Conservation (phyloP, 495 filamentous ascomycete genomes). For the Penicillium canescens region DNA sequence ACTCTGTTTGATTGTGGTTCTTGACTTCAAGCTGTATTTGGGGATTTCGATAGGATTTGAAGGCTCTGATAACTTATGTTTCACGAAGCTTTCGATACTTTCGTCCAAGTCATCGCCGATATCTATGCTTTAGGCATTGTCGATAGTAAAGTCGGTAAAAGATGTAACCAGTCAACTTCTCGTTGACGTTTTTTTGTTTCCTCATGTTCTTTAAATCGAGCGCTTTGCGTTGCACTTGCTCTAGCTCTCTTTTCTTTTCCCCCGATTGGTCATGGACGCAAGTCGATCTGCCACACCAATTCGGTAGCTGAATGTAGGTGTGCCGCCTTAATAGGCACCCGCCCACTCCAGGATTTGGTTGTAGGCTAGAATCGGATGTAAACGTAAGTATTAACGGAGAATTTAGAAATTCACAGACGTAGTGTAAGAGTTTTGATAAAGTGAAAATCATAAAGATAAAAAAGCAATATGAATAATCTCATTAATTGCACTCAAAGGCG, state of each 20-base stretch:
- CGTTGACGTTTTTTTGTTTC: constrained; percentile 4
- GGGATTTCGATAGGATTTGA: constrained; percentile 1
- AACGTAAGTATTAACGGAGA: no score
- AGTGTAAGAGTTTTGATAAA: no score
- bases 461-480: no score
- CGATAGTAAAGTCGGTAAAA: background rate
- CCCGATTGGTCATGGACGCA: constrained; percentile 20
- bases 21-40: background rate
- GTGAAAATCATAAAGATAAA: no score
- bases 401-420: no score
- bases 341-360: constrained; percentile 33
- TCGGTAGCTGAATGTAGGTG: constrained; percentile 26
- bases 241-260: constrained; percentile 22
- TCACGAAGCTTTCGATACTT: constrained; percentile 10
- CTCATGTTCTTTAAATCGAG: constrained; percentile 18
- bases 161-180: background rate
- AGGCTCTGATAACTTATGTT: constrained; percentile 3
- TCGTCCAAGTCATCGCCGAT: constrained; percentile 14
- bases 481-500: no score
- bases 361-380: no score
- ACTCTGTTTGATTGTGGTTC: constrained; percentile 2
- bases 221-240: constrained; percentile 22
- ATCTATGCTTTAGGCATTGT: constrained; percentile 9
- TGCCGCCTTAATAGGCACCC: constrained; percentile 20
- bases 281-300: constrained; percentile 29